Base-by-base conservation (phyloP, 139 green algal species). In the Auxenochlorella pyrenoidosa region DNA sequence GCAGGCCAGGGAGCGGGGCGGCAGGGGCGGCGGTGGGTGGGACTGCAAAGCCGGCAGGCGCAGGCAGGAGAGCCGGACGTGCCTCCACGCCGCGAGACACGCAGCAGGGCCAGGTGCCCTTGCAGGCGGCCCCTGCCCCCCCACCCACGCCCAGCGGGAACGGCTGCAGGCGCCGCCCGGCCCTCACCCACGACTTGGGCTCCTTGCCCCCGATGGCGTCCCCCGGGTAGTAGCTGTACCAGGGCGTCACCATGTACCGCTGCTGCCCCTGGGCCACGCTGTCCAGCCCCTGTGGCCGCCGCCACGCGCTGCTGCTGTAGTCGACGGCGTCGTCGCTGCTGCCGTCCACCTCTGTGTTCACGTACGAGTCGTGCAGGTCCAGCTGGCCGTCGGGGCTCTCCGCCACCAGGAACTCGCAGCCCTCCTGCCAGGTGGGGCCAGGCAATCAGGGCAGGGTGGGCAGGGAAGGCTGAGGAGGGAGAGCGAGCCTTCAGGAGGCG, bases 371-470 rank as follows among this genome's bases (percentile, higher is more conserved):
- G 0, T 36, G 30, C 58, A 88, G 38, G 59, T 88, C 84, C 16
- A 88, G 58, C 84, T 41, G 63, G 59, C 84, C 84, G 10, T 88
- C 84, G 1, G 84, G 36, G 16, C 8, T 54, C 75, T 88, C 73
- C 0, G 73, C 40, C 5, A 88, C 59, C 28, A 88, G 59, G 75
- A 88, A 88, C 58, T 88, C 84, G 43, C 81, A 86, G 43, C 43
- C 66, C n/a, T 86, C 81, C 81, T 86, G 81, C 81, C 26, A 5
- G 15, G n/a, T n/a, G 47, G 47, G 47, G 8, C 41, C 32, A 51
- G 71, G 66, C 3, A 38, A 22, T 16, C 66, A 73, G 13, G 24
- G 0, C 30, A 41, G 66, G 15, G 36, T 51, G 19, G 36, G 38
- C 18, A 30, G 59, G 6, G n/a, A n/a, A n/a, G n/a, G n/a, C 21